Conservation (phyloP, 805 yeast genomes). For the Schwanniomyces sp. region DNA sequence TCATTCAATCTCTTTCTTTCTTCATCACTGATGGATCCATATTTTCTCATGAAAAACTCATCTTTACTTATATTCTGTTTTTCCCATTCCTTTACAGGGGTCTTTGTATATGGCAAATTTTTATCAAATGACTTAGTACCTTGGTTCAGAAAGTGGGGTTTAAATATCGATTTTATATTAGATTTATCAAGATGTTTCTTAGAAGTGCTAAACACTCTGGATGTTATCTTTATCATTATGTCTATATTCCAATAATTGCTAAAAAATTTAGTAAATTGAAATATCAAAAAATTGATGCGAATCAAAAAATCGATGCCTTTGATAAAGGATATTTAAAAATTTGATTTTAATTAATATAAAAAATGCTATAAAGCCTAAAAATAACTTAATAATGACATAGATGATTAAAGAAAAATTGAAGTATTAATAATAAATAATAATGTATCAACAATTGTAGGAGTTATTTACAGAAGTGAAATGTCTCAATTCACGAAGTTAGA, state of each 20-base stretch:
- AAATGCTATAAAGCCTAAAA: too few relatives aligned
- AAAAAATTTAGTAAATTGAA: not conserved
- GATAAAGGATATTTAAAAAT: not conserved
- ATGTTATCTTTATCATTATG: slow-evolving; percentile 3
- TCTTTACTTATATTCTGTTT: slow-evolving; percentile 34
- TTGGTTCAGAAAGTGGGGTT: slow-evolving; percentile 8
- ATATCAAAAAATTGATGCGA: not conserved
- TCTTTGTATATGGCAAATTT: slow-evolving; percentile 19
- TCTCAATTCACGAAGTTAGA: not conserved
- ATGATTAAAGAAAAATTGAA: too few relatives aligned
- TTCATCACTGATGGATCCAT: slow-evolving; percentile 27
- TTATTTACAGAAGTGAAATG: not conserved
- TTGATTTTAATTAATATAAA: not conserved
- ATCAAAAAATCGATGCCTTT: not conserved
- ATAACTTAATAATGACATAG: too few relatives aligned
- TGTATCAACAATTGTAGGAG: not conserved
- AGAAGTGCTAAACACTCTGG: slow-evolving; percentile 6
- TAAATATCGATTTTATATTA: slow-evolving; percentile 6
- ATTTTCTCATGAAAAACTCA: slow-evolving; percentile 37
- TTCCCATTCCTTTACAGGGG: slow-evolving; percentile 34
- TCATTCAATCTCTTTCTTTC: slow-evolving; percentile 24
- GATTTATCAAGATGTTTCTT: slow-evolving; percentile 1
- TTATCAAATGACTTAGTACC: slow-evolving; percentile 21
- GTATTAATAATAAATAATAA: not conserved
- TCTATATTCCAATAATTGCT: not conserved